Conservation (phyloP, 148 eudicot genomes). For the Amaranthus cruentus region DNA sequence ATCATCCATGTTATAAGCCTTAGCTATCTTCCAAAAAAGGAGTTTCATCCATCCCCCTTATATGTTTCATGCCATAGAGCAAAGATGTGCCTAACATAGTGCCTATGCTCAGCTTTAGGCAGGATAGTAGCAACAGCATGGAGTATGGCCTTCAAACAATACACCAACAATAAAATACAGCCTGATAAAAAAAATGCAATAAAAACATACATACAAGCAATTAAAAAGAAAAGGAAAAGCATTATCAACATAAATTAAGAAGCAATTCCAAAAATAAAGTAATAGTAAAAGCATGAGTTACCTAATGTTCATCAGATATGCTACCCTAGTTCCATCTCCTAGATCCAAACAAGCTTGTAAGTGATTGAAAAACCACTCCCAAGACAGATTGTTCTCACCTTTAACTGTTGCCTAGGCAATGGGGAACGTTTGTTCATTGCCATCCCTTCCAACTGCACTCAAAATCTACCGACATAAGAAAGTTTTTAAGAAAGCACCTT, state of each 20-base stretch:
- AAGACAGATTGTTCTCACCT: not conserved
- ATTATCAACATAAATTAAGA: not conserved
- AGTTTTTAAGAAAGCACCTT: conserved; percentile 1
- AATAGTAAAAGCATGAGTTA: not conserved
- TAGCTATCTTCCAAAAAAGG: not conserved
- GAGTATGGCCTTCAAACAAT: not conserved
- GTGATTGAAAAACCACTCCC: not conserved
- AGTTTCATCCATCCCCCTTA: conserved; percentile 6
- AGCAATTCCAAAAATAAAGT: too few species aligned
- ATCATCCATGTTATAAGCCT: not conserved
- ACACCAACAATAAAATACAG: too few species aligned
- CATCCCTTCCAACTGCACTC: not conserved
- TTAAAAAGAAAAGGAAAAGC: not conserved
- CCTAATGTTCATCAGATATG: not conserved
- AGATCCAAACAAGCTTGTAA: not conserved
- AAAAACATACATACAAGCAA: not conserved
- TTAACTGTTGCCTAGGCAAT: conserved; percentile 4
- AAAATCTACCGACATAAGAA: not conserved
- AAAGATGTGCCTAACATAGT: conserved; percentile 10
- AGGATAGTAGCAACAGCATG: not conserved
- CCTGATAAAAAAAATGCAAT: not conserved
- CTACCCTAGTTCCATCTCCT: not conserved
- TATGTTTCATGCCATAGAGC: not conserved
- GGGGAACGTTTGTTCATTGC: conserved; percentile 9
- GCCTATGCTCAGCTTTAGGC: not conserved